Evolutionary conservation across 257 asterid genomes (phyloP).

Genomic region (Solanum etuberosum): DNA sequence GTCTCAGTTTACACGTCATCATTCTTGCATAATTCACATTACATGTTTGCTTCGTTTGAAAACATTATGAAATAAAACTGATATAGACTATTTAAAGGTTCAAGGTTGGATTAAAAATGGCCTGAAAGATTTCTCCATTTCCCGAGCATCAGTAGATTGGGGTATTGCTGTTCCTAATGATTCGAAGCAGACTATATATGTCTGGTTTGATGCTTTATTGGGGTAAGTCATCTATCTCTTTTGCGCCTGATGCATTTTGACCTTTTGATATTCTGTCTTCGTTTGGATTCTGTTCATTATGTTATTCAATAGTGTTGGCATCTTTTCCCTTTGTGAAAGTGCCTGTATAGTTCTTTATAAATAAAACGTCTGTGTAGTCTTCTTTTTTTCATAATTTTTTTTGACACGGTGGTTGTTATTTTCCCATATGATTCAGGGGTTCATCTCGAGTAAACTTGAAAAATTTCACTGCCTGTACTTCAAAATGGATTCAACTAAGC

Average conservation of each 20-base stretch:
- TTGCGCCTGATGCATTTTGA: background rate
- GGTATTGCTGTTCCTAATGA: conserved; percentile 89
- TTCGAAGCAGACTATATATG: conserved; percentile 78
- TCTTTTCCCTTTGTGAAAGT: background rate
- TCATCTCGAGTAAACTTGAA: background rate
- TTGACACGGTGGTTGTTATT: background rate
- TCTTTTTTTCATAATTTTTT: background rate
- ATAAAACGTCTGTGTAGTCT: background rate
- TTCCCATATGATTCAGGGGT: background rate
- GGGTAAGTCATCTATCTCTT: conserved; percentile 52
- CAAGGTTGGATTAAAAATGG: conserved; percentile 96
- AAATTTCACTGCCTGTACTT: background rate
- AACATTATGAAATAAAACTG: background rate
- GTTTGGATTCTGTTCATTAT: background rate
- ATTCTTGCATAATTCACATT: background rate
- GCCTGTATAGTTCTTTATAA: background rate
- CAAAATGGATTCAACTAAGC: background rate
- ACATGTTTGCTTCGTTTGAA: background rate
- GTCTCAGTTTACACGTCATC: background rate
- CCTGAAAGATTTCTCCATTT: conserved; percentile 84
- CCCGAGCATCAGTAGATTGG: conserved; percentile 88
- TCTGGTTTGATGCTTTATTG: conserved; percentile 97
- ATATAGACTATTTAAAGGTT: conserved; percentile 40
- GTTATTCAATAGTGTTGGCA: background rate
- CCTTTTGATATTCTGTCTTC: background rate